phyloP scores from a whole-genome alignment of 306 rosid species.

The Cicer pinnatifidum region DNA sequence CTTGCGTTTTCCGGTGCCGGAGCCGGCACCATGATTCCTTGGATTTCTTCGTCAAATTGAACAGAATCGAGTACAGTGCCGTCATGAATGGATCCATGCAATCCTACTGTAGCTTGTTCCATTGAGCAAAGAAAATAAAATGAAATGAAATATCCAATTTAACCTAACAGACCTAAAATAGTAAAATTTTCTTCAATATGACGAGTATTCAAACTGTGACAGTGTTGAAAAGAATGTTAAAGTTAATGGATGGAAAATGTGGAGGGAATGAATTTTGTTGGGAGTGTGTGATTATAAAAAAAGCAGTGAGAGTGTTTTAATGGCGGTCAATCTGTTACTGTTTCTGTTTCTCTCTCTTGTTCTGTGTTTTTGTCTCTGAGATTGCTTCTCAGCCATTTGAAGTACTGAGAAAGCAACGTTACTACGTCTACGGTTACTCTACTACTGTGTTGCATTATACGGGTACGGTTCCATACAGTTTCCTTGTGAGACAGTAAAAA shows the following conservation, averaged over 20 bases:
- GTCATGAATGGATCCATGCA: slow-evolving; percentile 61
- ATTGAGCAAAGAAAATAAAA: slow-evolving; percentile 39
- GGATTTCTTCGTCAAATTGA: slow-evolving; percentile 86
- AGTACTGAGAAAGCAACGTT: slow-evolving; percentile 73
- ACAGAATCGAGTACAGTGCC: slow-evolving; percentile 66
- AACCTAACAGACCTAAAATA: slow-evolving; percentile 36
- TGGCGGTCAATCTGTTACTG: slow-evolving; percentile 59
- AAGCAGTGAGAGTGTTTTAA: slow-evolving; percentile 51
- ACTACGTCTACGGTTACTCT: slow-evolving; percentile 48
- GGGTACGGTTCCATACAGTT: slow-evolving; percentile 56
- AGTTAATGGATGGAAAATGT: neutral
- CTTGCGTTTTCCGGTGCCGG: slow-evolving; percentile 76
- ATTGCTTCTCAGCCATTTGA: slow-evolving; percentile 63
- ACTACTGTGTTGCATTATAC: slow-evolving; percentile 47
- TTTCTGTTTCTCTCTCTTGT: slow-evolving; percentile 11
- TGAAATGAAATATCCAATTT: slow-evolving; percentile 21
- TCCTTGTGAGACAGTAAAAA: slow-evolving; percentile 28
- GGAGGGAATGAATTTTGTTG: neutral
- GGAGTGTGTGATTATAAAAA: neutral
- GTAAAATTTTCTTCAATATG: slow-evolving; percentile 38
- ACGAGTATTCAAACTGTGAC: slow-evolving; percentile 25
- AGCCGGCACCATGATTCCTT: slow-evolving; percentile 63
- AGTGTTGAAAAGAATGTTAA: slow-evolving; percentile 19
- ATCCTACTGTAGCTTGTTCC: slow-evolving; percentile 60
- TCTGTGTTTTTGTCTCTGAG: slow-evolving; percentile 48